Evolutionary conservation across 2,329 filamentous ascomycete species (phyloP).

Genomic region (Penicillium decumbens): DNA sequence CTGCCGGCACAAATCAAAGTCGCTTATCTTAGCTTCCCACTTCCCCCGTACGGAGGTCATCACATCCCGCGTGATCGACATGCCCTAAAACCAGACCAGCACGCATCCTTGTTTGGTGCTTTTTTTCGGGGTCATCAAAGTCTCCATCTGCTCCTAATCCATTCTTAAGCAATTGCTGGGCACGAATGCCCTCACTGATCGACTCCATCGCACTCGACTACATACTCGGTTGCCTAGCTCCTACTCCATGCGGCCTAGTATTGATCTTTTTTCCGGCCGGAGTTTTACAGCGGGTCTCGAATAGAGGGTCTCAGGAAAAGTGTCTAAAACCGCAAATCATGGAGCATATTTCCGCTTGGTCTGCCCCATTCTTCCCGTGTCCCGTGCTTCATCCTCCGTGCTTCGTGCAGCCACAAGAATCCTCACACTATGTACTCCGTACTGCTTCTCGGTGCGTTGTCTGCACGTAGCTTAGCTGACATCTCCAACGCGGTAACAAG

Average conservation of each 20-base stretch:
- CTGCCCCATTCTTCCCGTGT: not conserved
- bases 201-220: not conserved
- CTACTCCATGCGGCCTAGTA: constrained; percentile 8
- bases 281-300: constrained; percentile 1
- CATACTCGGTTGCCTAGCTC: not conserved
- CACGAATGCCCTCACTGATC: not conserved
- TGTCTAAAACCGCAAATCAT: constrained; percentile 7
- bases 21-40: not conserved
- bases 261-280: constrained; percentile 5
- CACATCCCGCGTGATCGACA: constrained; percentile 27
- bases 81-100: constrained; percentile 5
- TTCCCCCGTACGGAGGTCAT: not conserved
- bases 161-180: too few species aligned
- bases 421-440: not conserved
- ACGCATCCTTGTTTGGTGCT: not conserved
- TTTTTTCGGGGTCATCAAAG: not conserved
- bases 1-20: too few species aligned
- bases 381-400: not conserved
- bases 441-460: not conserved
- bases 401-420: not conserved
- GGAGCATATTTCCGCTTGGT: not conserved
- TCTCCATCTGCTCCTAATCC: too few species aligned
- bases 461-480: not conserved
- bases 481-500: not conserved
- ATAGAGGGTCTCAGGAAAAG: not conserved